Percentiles rank a stretch among this genome's conserved stretches.
These are phyloP conservation scores for Verbascum thapsus DNA, from an alignment of 257 asterid species.

Conservation along the genomic window DNA sequence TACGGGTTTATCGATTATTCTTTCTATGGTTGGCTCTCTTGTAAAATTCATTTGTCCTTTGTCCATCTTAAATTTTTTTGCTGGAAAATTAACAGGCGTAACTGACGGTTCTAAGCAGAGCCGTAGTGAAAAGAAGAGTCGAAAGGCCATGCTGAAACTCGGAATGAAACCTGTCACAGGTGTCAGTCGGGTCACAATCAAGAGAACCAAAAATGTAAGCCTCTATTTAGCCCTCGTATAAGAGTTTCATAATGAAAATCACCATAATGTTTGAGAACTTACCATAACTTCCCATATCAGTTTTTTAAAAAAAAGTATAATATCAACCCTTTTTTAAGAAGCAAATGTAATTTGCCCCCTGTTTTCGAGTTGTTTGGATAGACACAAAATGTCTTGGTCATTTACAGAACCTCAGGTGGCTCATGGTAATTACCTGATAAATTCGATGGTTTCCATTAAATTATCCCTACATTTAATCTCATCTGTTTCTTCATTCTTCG, in stretches of 20 bases:
- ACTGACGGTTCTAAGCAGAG: constrained; percentile 37
- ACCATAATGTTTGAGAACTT: too few species aligned
- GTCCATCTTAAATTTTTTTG: background rate
- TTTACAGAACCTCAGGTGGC: too few species aligned
- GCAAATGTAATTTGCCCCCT: too few species aligned
- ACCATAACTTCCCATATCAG: too few species aligned
- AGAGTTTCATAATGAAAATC: too few species aligned
- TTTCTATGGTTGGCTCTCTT: background rate
- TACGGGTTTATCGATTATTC: background rate
- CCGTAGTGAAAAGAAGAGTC: constrained; percentile 42
- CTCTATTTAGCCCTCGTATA: background rate
- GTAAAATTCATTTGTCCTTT: background rate
- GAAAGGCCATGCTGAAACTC: constrained; percentile 42
- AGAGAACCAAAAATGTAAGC: constrained; percentile 35
- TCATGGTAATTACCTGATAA: too few species aligned
- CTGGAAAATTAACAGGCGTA: constrained; percentile 19
- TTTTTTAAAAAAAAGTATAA: background rate
- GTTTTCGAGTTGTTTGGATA: too few species aligned
- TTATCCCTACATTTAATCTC: too few species aligned
- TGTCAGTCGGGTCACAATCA: constrained; percentile 37
- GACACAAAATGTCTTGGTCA: too few species aligned
- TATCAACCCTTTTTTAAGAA: too few species aligned
- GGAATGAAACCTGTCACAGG: constrained; percentile 39
- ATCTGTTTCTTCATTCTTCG: background rate
- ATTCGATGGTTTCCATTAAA: too few species aligned